A percentile compares a stretch with the other conserved stretches of the same genome.
These are phyloP conservation scores for Umbelopsis ramanniana DNA, from an alignment of 192 early-diverging fungal species.

Conservation along the genomic window DNA sequence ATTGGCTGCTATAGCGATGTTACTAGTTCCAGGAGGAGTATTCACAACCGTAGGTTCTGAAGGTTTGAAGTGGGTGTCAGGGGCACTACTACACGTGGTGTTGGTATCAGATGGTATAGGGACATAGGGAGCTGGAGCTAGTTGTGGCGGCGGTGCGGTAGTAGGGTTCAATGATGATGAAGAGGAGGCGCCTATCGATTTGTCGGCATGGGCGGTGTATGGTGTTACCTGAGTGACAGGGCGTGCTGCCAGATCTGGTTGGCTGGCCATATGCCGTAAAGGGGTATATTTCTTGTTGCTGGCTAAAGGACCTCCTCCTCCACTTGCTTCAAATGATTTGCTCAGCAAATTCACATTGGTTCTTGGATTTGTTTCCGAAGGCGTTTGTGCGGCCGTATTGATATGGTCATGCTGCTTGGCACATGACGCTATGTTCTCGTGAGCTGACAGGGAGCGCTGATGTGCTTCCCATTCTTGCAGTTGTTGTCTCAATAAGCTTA, in stretches of 20 bases:
- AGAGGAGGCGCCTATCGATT: slow-evolving; percentile 8
- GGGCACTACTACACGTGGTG: slow-evolving; percentile 16
- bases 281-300: slow-evolving; percentile 18
- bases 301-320: background rate
- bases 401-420: slow-evolving; percentile 15
- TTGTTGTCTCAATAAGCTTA: slow-evolving; percentile 13
- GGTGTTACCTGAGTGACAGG: slow-evolving; percentile 24
- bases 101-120: slow-evolving; percentile 1
- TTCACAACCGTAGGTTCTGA: background rate
- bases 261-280: slow-evolving; percentile 23
- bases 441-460: background rate
- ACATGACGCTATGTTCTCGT: slow-evolving; percentile 23
- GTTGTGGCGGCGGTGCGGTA: background rate
- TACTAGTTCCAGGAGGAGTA: background rate
- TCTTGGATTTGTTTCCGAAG: background rate
- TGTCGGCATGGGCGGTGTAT: slow-evolving; percentile 17
- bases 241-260: slow-evolving; percentile 21
- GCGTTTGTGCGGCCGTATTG: slow-evolving; percentile 20
- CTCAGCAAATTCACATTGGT: background rate
- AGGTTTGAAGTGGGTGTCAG: background rate
- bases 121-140: slow-evolving; percentile 8
- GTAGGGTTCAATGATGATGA: background rate
- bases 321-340: background rate
- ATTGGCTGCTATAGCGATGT: slow-evolving; percentile 11
- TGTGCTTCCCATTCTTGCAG: slow-evolving; percentile 21